A percentile compares a stretch with the other conserved stretches of the same genome.
Conservation (phyloP, 1,139 yeast species). For the Citeromyces siamensis region DNA sequence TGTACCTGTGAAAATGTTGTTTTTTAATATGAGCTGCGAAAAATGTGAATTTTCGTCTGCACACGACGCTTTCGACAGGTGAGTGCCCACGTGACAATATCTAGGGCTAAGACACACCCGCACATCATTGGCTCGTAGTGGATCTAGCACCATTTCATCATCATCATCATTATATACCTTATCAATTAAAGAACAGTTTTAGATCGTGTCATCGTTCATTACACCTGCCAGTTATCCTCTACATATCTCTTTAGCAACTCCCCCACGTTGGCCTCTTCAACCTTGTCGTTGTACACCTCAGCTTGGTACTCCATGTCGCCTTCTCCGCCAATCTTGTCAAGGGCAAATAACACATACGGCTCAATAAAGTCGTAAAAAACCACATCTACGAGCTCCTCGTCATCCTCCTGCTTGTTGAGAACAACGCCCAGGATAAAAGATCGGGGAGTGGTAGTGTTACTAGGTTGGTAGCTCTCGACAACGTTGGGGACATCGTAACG, state of each 20-base stretch:
- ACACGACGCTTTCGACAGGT: neutral
- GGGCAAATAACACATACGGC: slow-evolving; percentile 48
- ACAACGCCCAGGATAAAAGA: slow-evolving; percentile 11
- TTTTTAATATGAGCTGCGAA: slow-evolving; percentile 5
- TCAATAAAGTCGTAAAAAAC: slow-evolving; percentile 70
- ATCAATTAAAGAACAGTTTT: too few relatives aligned
- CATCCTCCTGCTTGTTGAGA: slow-evolving; percentile 11
- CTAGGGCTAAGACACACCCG: neutral
- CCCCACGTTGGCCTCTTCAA: slow-evolving; percentile 31
- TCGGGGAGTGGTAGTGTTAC: slow-evolving; percentile 11
- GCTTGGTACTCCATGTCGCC: slow-evolving; percentile 14
- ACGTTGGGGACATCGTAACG: slow-evolving; percentile 65
- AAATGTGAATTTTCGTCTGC: neutral
- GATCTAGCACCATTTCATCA: neutral
- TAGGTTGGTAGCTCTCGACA: slow-evolving; percentile 32
- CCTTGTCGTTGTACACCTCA: slow-evolving; percentile 29
- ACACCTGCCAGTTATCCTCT: slow-evolving; percentile 18
- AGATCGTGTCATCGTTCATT: too few relatives aligned
- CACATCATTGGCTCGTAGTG: neutral
- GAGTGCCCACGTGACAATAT: neutral
- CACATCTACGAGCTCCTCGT: slow-evolving; percentile 39
- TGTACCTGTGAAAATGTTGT: slow-evolving; percentile 1
- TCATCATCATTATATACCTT: neutral
- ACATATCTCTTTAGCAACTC: slow-evolving; percentile 31
- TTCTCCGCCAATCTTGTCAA: slow-evolving; percentile 15